Percentiles rank a stretch among this genome's conserved stretches.
Conservation (phyloP, 179 eudicot genomes). For the Heliamphora pulchella region DNA sequence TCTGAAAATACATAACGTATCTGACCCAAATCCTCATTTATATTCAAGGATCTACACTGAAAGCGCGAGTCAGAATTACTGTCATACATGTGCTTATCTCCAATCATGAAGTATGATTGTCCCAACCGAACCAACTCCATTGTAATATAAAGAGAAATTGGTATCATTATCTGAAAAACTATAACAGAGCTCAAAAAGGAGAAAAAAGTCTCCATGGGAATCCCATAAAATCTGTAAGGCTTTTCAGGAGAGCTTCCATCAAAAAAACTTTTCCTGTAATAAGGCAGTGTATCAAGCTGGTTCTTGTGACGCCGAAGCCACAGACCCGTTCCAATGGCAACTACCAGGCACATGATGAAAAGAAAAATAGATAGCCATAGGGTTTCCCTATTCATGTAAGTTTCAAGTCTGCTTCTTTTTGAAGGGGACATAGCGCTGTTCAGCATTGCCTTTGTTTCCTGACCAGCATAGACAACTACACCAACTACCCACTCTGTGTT, state of each 20-base stretch:
- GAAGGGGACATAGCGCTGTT: slow-evolving; percentile 85
- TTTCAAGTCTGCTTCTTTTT: slow-evolving; percentile 85
- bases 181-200: slow-evolving; percentile 87
- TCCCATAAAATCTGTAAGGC: slow-evolving; percentile 65
- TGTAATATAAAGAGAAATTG: slow-evolving; percentile 83
- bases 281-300: slow-evolving; percentile 77
- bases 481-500: slow-evolving; percentile 92
- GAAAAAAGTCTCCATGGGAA: slow-evolving; percentile 83
- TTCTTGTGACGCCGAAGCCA: slow-evolving; percentile 65
- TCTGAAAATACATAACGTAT: slow-evolving; percentile 91
- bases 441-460: slow-evolving; percentile 95
- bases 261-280: slow-evolving; percentile 64
- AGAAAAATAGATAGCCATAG: slow-evolving; percentile 83
- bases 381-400: slow-evolving; percentile 86
- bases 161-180: slow-evolving; percentile 97
- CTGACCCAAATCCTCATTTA: slow-evolving; percentile 96
- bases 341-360: slow-evolving; percentile 76
- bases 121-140: slow-evolving; percentile 97
- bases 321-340: slow-evolving; percentile 77
- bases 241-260: slow-evolving; percentile 39
- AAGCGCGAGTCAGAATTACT: slow-evolving; percentile 57
- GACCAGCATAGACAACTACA: slow-evolving; percentile 90
- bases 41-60: slow-evolving; percentile 94
- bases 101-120: slow-evolving; percentile 95
- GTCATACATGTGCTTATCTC: slow-evolving; percentile 74